Evolutionary conservation across 2,329 filamentous ascomycete species (phyloP).

Genomic region (Penicillium sp.): DNA sequence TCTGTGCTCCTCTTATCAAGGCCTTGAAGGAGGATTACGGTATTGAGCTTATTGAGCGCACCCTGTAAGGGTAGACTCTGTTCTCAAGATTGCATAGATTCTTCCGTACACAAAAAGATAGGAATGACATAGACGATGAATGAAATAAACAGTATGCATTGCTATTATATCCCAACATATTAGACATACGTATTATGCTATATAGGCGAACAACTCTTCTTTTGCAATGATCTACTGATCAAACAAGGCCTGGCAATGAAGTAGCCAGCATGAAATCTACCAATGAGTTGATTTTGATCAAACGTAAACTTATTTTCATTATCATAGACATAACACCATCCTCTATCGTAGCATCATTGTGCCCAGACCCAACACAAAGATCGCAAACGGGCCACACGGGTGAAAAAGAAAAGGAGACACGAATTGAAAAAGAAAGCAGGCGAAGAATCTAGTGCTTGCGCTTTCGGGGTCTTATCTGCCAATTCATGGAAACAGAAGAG

Average conservation of each 20-base stretch:
- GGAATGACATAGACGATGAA: constrained; percentile 14
- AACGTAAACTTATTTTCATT: constrained; percentile 25
- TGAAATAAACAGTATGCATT: constrained; percentile 6
- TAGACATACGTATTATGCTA: background rate
- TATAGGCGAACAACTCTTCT: background rate
- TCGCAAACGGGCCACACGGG: constrained; percentile 9
- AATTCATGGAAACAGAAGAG: constrained; percentile 2
- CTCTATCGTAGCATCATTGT: constrained; percentile 30
- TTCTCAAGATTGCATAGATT: background rate
- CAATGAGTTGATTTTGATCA: background rate
- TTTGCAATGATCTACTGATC: background rate
- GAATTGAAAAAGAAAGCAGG: constrained; percentile 8
- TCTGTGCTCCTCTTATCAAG: constrained; percentile 72
- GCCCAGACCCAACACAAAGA: constrained; percentile 6
- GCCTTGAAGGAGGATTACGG: constrained; percentile 76
- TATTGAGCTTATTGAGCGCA: constrained; percentile 71
- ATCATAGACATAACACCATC: constrained; percentile 26
- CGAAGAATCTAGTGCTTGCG: constrained; percentile 9
- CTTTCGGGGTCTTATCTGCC: constrained; percentile 11
- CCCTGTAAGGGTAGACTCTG: constrained; percentile 32
- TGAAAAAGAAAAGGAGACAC: constrained; percentile 11
- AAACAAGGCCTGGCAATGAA: background rate
- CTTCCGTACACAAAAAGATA: constrained; percentile 1
- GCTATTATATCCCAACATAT: background rate
- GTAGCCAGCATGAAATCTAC: background rate